Base-by-base conservation (phyloP, 345 rosid species). In the Passiflora organensis region DNA sequence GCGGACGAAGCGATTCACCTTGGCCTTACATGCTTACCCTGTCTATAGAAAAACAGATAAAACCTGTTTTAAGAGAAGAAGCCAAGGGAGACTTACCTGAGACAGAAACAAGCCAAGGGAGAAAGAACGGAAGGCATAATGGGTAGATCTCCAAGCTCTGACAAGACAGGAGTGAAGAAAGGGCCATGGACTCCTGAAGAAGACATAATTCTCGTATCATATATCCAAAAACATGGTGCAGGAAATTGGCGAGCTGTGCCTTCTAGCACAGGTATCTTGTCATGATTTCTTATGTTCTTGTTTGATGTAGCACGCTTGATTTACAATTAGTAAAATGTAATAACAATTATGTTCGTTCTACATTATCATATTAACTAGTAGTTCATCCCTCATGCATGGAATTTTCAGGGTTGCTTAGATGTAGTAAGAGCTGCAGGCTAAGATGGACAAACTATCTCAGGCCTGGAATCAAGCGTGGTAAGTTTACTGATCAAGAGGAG, bases 111-210 rank as follows among this genome's bases (percentile, higher is more conserved):
- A n/a, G n/a, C n/a, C n/a, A n/a, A n/a, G n/a, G n/a, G n/a, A n/a
- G n/a, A n/a, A n/a, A n/a, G n/a, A 45, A 58, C 42, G 19, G n/a
- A 60, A 37, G 61, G 4, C 18, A 60, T 21, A 19, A 87, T 91
- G 98, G 98, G 85, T 14, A 81, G 96, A 71, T 82, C 91, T 56
- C 99, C 99, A 28, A 84, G 96, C 71, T 82, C 89, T 55, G 94
- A 86, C 41, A 88, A 82, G 78, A 57, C 70, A 12, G 89, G 82
- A n/a, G 83, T 91, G 58, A 91, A 88, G 82, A 91, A 91, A 80
- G 98, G 96, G 18, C 98, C 96, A 22, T 91, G 98, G 98, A 91
- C 96, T 18, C 98, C 98, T 0, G 96, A 91, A 63, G 98, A 91
- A 76, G 98, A 91, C 63, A 91, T 91, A 73, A 77, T 80, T 51